These are phyloP conservation scores for Meyerozyma sp. DNA, from an alignment of 1,139 yeast genomes.

Conservation along the genomic window DNA sequence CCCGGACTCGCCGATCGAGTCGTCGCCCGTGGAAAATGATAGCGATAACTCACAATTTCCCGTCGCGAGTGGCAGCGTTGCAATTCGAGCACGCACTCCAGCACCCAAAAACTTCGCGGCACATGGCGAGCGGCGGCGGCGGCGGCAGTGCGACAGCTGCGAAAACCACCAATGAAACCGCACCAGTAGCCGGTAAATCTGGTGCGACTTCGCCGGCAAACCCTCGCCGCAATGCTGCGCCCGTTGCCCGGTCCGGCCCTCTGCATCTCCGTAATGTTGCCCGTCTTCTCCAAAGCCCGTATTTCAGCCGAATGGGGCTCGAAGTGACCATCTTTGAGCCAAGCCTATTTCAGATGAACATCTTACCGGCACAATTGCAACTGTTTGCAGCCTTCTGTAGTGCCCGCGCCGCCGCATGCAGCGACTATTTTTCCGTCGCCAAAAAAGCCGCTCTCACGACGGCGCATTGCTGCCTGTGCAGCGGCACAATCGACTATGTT, in stretches of 20 bases:
- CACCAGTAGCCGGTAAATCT: not conserved
- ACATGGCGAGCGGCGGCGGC: conserved; percentile 31
- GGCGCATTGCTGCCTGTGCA: conserved; percentile 24
- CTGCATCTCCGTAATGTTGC: not conserved
- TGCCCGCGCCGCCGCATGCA: not conserved
- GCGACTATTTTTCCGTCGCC: not conserved
- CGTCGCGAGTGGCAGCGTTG: conserved; percentile 63
- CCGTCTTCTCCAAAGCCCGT: conserved; percentile 8
- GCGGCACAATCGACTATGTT: conserved; percentile 21
- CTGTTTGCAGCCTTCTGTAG: not conserved
- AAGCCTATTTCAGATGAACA: not conserved
- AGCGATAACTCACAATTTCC: conserved; percentile 62
- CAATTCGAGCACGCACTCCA: conserved; percentile 81
- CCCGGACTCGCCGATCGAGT: conserved; percentile 49
- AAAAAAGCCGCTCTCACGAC: conserved; percentile 14
- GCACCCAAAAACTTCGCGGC: conserved; percentile 62
- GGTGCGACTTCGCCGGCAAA: not conserved
- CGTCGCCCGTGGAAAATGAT: conserved; percentile 73
- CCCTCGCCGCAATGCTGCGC: not conserved
- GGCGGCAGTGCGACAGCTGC: conserved; percentile 12
- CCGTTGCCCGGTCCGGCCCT: not conserved
- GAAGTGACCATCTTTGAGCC: conserved; percentile 26
- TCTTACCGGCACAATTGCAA: not conserved
- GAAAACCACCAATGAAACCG: not conserved
- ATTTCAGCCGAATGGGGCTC: conserved; percentile 39